Conservation (phyloP, 768 basidiomycete species). For the Hemileccinum impolitum region DNA sequence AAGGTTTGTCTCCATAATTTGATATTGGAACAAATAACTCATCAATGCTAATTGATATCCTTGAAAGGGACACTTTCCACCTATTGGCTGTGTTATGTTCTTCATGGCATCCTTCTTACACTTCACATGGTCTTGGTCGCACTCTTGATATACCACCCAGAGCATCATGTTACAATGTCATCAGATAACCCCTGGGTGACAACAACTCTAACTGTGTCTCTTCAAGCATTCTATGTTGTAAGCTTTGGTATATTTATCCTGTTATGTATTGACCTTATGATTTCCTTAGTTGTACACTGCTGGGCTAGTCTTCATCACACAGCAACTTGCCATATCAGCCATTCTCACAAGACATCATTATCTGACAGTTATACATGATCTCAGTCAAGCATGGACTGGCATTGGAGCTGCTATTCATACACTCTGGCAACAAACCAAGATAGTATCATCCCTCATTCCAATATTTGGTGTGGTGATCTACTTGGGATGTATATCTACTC, state of each 20-base stretch:
- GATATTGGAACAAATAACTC: background rate
- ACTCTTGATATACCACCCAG: background rate
- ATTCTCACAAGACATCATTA: slow-evolving; percentile 4
- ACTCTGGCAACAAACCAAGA: slow-evolving; percentile 16
- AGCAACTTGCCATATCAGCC: slow-evolving; percentile 11
- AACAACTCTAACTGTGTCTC: background rate
- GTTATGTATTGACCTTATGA: too few relatives aligned
- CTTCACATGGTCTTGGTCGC: background rate
- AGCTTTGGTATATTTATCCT: background rate
- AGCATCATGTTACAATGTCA: background rate
- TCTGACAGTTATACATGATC: slow-evolving; percentile 20
- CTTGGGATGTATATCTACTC: slow-evolving; percentile 13
- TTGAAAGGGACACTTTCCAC: background rate
- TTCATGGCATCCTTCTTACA: background rate
- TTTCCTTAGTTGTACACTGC: slow-evolving; percentile 13
- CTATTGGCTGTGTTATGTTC: background rate
- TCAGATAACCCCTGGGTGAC: background rate
- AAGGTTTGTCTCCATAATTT: background rate
- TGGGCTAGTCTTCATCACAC: slow-evolving; percentile 18
- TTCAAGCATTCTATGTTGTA: slow-evolving; percentile 1
- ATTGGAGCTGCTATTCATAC: slow-evolving; percentile 15
- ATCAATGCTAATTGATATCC: background rate
- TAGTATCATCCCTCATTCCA: slow-evolving; percentile 9
- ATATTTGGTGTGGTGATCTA: slow-evolving; percentile 16
- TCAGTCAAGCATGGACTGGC: slow-evolving; percentile 18